Base-by-base conservation (phyloP, 2,329 filamentous ascomycete genomes). In the Raffaelea ambrosiae region DNA sequence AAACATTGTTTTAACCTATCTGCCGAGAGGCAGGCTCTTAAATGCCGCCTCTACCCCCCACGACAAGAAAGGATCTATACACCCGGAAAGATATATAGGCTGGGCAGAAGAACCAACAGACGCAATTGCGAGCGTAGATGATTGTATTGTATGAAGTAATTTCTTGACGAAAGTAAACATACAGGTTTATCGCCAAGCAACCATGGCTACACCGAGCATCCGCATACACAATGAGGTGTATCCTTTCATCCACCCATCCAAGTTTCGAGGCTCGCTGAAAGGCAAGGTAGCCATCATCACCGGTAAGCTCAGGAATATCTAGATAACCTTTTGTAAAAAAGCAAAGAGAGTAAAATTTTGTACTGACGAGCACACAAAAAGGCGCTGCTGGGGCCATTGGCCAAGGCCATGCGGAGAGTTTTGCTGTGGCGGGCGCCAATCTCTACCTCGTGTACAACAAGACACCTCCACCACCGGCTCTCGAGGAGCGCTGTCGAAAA, bases 381-480 rank as follows among this genome's bases (percentile, higher is more conserved):
- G 59, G 60, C n/a, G 55, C 60, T 1, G 55, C 58, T 0, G 60
- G 59, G 3, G 53, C 57, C 9, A 59, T 62, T 21, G 60, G 60
- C 4, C 51, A 55, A 40, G 55, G 51, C 16, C 55, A 59, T 4
- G 60, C 60, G 21, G 59, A 61, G 46, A 59, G 54, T 29, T 62
- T 62, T 40, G 58, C 59, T 18, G 58, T 61, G 13, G 58, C 59
- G 0, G 59, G 59, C 16, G 55, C 57, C 9, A 56, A 54, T 26
- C 55, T 62, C 29, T 53, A 58, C 13, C 48, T 62, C 26, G 61
- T 57, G 3, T 61, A 61, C 51, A 59, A 61, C 53, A 51, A 50
- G 18, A 62, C 59, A 11, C 49, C 52, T 14, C 60, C 59, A 14
- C 48, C 58, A 1, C 23, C 50, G 3, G 42, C 41, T 43, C 49